Conservation (phyloP, 176 grass and related monocot species). For the Hordeum marinum region DNA sequence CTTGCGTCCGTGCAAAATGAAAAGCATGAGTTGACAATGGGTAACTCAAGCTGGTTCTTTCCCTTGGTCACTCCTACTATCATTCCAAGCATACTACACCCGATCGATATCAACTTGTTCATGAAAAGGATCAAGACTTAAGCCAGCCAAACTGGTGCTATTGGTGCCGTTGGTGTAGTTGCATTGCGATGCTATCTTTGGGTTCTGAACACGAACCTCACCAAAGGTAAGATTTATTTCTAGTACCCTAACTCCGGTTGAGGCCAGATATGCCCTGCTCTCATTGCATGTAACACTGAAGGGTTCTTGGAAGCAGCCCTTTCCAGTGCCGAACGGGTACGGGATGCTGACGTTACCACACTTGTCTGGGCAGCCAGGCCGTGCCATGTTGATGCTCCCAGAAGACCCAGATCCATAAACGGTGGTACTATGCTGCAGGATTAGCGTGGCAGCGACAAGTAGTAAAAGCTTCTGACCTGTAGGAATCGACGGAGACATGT, state of each 20-base stretch:
- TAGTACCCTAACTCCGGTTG: neutral
- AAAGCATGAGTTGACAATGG: neutral
- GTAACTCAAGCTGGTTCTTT: neutral
- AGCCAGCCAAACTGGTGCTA: neutral
- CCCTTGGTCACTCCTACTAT: rapidly evolving
- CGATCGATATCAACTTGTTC: neutral
- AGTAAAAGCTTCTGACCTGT: neutral
- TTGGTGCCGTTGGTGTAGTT: neutral
- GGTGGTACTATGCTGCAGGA: neutral
- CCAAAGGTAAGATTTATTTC: neutral
- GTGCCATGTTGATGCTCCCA: neutral
- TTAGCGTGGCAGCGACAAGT: neutral
- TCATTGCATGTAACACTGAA: neutral
- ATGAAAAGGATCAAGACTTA: neutral
- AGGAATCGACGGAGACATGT: neutral
- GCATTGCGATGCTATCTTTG: neutral
- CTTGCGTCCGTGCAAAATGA: neutral
- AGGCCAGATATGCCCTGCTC: neutral
- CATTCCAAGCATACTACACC: neutral
- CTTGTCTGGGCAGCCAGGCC: neutral
- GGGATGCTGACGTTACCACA: neutral
- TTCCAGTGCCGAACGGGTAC: neutral
- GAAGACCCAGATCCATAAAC: neutral
- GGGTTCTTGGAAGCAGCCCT: neutral
- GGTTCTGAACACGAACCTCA: conserved; percentile 1